Evolutionary conservation across 805 yeast genomes (phyloP), one percentile per base, ranked within the genome.

Genomic region (Yarrowia porcina): DNA sequence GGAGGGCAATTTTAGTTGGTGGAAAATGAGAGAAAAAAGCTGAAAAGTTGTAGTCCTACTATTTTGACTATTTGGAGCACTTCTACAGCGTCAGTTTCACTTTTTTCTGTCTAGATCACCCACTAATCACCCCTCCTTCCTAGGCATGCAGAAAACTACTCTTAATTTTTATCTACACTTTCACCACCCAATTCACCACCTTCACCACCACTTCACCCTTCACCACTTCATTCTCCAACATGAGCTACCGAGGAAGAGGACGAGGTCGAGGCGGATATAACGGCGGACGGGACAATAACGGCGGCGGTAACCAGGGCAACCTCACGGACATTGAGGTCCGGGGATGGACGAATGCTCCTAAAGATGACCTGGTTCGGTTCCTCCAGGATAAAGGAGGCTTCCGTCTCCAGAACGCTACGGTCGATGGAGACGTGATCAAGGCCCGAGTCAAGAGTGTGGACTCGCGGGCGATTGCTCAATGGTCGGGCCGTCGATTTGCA

Each of bases 301-400:
- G 17, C 38, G 17, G 9, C 69, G 39, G 39, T 45, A 70, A 70
- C 56, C 71, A 75, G 66, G 9, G 20, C 30, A 49, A 49, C 20
- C 25, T 23, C n/a, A 50, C 57, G 4, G 77, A 80, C 3, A 80
- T 90, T 11, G 90, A 88, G 66, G 79, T 90, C 11, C 75, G 79
- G 38, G 90, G 91, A 47, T 91, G 97, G 97, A 85, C 87, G 65
- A 89, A 90, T 65, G 96, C 91, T 0, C 72, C 87, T 1, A 79
- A 80, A 65, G 84, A 81, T 18, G 96, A 90, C 64, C 77, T 90
- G 64, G 78, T 88, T 10, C 77, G 79, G 38, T 92, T 91, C 72
- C 73, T 91, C 15, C 81, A 85, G 56, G 80, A 96, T 66, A 89
- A 88, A 70, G 76, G 89, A 15, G 78, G 81, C 60, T 77, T 89